Conservation (phyloP, 139 green algal genomes). For the Desmodesmus armatus region DNA sequence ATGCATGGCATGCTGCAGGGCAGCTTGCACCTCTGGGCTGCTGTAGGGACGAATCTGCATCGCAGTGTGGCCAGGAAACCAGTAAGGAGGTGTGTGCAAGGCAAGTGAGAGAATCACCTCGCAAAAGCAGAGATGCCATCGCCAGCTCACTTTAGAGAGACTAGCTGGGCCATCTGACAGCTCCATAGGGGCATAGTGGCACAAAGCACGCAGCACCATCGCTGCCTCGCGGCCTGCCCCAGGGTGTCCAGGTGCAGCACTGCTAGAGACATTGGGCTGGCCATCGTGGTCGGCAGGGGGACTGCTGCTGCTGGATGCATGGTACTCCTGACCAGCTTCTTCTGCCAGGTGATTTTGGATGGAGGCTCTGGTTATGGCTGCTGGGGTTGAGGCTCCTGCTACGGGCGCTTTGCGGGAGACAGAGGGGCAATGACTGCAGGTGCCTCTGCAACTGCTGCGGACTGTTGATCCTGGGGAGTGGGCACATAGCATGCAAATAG, state of each 20-base stretch:
- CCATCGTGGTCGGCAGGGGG: not conserved
- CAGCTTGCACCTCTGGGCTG: conserved; percentile 1
- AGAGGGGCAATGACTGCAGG: too few relatives aligned
- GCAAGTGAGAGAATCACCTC: too few relatives aligned
- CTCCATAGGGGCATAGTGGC: not conserved
- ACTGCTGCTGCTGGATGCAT: not conserved
- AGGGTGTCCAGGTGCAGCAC: not conserved
- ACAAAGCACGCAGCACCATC: not conserved
- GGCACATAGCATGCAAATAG: too few relatives aligned
- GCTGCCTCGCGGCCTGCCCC: not conserved
- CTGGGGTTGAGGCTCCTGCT: not conserved
- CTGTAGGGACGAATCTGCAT: conserved; percentile 19
- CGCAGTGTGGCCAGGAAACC: too few relatives aligned
- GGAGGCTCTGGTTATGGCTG: not conserved
- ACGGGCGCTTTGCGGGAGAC: too few relatives aligned
- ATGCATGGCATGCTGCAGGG: conserved; percentile 2
- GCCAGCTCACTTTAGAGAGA: conserved; percentile 12
- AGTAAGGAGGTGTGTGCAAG: too few relatives aligned
- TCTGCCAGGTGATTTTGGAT: not conserved
- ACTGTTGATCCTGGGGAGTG: too few relatives aligned
- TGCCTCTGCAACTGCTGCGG: too few relatives aligned
- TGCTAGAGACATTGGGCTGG: not conserved
- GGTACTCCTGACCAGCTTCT: not conserved
- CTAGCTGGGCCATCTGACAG: conserved; percentile 32
- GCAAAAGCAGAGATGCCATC: too few relatives aligned